Evolutionary conservation across 1,284 basidiomycete species (phyloP).

Genomic region (Cryptococcus depauperatus): DNA sequence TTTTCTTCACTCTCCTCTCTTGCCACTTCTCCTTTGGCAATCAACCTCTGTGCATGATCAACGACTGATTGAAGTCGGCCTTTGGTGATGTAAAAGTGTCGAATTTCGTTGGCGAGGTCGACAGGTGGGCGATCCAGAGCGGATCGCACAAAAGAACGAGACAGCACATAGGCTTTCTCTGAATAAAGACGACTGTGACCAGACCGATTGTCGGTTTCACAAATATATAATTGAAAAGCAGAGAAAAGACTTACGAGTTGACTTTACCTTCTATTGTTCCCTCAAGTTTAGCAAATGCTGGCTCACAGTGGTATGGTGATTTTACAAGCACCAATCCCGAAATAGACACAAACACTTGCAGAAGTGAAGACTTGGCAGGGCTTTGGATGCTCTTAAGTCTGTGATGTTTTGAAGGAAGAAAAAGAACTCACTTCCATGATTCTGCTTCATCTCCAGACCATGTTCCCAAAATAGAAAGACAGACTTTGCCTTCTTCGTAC

Average conservation of each 20-base stretch:
- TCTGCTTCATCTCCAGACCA: slow-evolving; percentile 83
- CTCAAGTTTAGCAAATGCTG: slow-evolving; percentile 76
- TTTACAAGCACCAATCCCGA: slow-evolving; percentile 87
- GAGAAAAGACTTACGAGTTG: slow-evolving; percentile 55
- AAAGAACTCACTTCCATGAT: slow-evolving; percentile 60
- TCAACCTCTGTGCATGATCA: slow-evolving; percentile 55
- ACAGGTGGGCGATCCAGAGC: slow-evolving; percentile 69
- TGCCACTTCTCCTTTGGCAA: slow-evolving; percentile 51
- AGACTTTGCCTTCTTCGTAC: slow-evolving; percentile 94
- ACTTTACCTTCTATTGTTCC: slow-evolving; percentile 81
- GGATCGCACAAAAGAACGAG: slow-evolving; percentile 75
- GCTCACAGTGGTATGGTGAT: slow-evolving; percentile 90
- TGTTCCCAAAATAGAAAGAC: slow-evolving; percentile 80
- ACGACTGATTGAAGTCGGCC: slow-evolving; percentile 63
- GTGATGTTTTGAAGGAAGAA: no score
- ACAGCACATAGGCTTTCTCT: slow-evolving; percentile 86
- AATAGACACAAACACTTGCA: slow-evolving; percentile 88
- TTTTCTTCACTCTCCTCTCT: slow-evolving; percentile 38
- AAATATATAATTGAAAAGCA: not conserved
- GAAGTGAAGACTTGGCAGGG: slow-evolving; percentile 62
- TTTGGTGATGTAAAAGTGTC: slow-evolving; percentile 62
- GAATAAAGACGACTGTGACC: slow-evolving; percentile 28
- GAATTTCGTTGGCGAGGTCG: slow-evolving; percentile 64
- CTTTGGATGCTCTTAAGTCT: slow-evolving; percentile 43
- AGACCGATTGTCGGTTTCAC: not conserved